Base-by-base conservation (phyloP, 2,329 filamentous ascomycete species). In the Botrytis fabae region DNA sequence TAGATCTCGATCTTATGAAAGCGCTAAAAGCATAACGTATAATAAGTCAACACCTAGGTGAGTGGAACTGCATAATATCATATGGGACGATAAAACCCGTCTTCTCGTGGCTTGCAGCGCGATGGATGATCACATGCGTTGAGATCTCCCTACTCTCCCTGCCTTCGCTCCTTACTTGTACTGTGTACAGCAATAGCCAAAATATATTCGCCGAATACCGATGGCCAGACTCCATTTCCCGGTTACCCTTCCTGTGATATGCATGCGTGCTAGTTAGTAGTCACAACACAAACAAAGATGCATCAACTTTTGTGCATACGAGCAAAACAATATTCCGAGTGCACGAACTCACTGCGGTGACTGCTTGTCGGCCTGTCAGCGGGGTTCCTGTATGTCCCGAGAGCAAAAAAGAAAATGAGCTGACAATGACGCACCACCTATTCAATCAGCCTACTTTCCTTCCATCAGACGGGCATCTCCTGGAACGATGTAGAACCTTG, bases 161-260 rank as follows among this genome's bases (percentile, higher is more conserved):
- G 12, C 12, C 16, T 2, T 4, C 16, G n/a, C 61, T 44, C 16
- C 61, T 46, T 14, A 44, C 9, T 16, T 46, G n/a, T 8, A 8
- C 25, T 4, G n/a, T 28, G 25, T 28, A 1, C 16, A 1, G 48
- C 25, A 54, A n/a, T n/a, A n/a, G 14, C 25, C 2, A 28, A 22
- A 46, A 44, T 18, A 63, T 6, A 63, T 42, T 9, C 61, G 61
- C 61, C 61, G 61, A 63, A 63, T n/a, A 63, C 61, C 61, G 61
- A 63, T 42, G 18, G 10, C 22, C 32, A 12, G 10, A 1, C 28
- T 35, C 4, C 16, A 60, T 35, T 60, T 60, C 32, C 18, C 57
- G 4, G 32, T 12, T 18, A 22, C 57, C 32, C 22, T 35, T 60
- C 35, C 22, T 35, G 38, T 9, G 8, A 38, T 38, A 9, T 38